These are phyloP conservation scores for Neurospora sp. DNA, from an alignment of 495 filamentous ascomycete species.

Conservation along the genomic window DNA sequence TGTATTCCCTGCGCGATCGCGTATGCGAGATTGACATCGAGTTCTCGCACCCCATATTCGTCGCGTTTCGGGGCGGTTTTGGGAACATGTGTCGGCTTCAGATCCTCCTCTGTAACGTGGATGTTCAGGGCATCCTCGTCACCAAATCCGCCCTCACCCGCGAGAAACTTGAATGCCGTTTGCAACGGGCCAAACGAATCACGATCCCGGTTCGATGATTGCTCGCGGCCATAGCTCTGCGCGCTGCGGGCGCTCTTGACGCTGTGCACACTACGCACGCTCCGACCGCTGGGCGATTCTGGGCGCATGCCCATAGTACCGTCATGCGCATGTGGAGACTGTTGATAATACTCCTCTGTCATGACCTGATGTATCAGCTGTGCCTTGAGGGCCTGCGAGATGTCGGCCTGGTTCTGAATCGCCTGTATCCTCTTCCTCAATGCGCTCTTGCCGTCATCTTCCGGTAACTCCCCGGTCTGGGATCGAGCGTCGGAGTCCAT, in stretches of 20 bases:
- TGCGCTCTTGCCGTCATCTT: slow-evolving; percentile 82
- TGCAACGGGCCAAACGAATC: slow-evolving; percentile 8
- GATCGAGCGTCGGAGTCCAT: slow-evolving; percentile 7
- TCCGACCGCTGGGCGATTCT: slow-evolving; percentile 22
- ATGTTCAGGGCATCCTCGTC: slow-evolving; percentile 46
- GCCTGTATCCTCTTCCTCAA: slow-evolving; percentile 67
- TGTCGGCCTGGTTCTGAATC: slow-evolving; percentile 52
- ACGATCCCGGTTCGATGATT: background rate
- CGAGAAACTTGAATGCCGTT: slow-evolving; percentile 27
- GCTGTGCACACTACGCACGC: slow-evolving; percentile 1
- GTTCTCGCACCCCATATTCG: slow-evolving; percentile 1
- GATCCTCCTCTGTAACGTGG: slow-evolving; percentile 48
- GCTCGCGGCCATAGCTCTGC: slow-evolving; percentile 6
- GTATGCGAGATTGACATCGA: slow-evolving; percentile 8
- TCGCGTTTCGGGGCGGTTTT: slow-evolving; percentile 4
- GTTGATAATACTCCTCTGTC: slow-evolving; percentile 60
- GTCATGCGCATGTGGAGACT: slow-evolving; percentile 17
- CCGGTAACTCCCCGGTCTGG: slow-evolving; percentile 46
- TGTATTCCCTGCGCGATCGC: background rate
- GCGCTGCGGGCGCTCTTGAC: slow-evolving; percentile 11
- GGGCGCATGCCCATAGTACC: slow-evolving; percentile 3
- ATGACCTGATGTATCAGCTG: slow-evolving; percentile 73
- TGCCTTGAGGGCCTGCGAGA: slow-evolving; percentile 67
- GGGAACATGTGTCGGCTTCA: slow-evolving; percentile 58
- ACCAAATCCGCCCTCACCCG: slow-evolving; percentile 25